A percentile compares a stretch with the other conserved stretches of the same genome.
Conservation (phyloP, 1,284 basidiomycete genomes). For the Schizophyllum amplum region DNA sequence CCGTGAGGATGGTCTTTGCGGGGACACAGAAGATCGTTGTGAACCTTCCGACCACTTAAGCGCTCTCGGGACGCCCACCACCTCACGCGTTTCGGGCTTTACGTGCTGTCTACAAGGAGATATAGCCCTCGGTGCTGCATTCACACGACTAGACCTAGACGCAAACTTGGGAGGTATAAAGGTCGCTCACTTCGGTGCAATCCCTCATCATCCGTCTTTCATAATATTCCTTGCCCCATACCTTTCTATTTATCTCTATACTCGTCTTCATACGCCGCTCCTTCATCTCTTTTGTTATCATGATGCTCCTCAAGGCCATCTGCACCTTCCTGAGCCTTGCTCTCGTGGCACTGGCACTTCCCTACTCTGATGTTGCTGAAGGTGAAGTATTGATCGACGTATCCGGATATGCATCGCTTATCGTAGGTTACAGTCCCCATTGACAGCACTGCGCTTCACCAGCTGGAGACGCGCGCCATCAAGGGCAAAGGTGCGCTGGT, state of each 20-base stretch:
- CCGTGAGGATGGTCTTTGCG: background rate
- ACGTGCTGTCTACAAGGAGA: background rate
- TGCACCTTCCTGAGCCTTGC: background rate
- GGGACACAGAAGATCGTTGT: too few relatives aligned
- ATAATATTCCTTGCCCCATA: background rate
- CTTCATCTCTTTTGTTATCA: background rate
- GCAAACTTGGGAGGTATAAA: background rate
- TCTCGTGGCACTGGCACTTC: background rate
- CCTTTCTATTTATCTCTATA: background rate
- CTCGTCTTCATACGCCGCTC: background rate
- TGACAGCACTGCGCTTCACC: background rate
- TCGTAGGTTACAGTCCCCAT: background rate
- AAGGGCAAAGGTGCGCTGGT: background rate
- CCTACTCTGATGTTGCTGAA: background rate
- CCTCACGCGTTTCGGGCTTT: background rate
- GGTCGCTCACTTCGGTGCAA: background rate
- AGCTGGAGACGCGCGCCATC: background rate
- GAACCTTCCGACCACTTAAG: background rate
- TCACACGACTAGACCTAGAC: too few relatives aligned
- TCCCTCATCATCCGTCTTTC: background rate
- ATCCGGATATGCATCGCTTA: too few relatives aligned
- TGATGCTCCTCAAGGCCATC: background rate
- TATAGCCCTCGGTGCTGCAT: background rate
- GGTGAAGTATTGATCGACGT: too few relatives aligned
- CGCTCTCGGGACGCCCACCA: background rate